Conservation (phyloP, 1,284 basidiomycete species). For the Coriolopsis trogii region DNA sequence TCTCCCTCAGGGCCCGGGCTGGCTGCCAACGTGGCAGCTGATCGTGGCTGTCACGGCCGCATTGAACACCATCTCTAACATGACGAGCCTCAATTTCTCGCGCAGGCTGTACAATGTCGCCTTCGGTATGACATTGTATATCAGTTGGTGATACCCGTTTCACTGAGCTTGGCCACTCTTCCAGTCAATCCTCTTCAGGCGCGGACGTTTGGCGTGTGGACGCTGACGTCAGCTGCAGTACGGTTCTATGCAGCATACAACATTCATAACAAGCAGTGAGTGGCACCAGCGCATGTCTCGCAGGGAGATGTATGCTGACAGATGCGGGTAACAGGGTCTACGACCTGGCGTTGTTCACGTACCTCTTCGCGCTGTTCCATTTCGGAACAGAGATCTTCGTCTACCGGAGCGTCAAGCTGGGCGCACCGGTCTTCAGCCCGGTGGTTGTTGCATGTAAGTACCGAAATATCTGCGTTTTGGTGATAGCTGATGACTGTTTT, state of each 20-base stretch:
- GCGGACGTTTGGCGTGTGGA: conserved; percentile 90
- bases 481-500: conserved; percentile 1
- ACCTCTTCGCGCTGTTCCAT: conserved; percentile 89
- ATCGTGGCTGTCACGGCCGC: conserved; percentile 74
- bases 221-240: conserved; percentile 79
- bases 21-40: conserved; percentile 86
- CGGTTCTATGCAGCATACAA: conserved; percentile 88
- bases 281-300: conserved; percentile 9
- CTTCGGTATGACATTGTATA: conserved; percentile 16
- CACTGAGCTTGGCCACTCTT: no score
- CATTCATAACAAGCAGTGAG: conserved; percentile 78
- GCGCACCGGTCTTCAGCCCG: conserved; percentile 71
- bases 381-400: conserved; percentile 87
- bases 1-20: conserved; percentile 66
- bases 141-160: no score
- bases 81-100: conserved; percentile 76
- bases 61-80: conserved; percentile 87
- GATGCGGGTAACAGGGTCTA: conserved; percentile 65
- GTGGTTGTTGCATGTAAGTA: conserved; percentile 87
- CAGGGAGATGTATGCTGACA: neutral
- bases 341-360: conserved; percentile 86
- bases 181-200: conserved; percentile 85
- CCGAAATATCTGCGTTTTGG: no score
- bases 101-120: conserved; percentile 75
- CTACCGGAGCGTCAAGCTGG: conserved; percentile 77